Evolutionary conservation across 2,329 filamentous ascomycete species (phyloP).

Genomic region (Penicillium frequentans): DNA sequence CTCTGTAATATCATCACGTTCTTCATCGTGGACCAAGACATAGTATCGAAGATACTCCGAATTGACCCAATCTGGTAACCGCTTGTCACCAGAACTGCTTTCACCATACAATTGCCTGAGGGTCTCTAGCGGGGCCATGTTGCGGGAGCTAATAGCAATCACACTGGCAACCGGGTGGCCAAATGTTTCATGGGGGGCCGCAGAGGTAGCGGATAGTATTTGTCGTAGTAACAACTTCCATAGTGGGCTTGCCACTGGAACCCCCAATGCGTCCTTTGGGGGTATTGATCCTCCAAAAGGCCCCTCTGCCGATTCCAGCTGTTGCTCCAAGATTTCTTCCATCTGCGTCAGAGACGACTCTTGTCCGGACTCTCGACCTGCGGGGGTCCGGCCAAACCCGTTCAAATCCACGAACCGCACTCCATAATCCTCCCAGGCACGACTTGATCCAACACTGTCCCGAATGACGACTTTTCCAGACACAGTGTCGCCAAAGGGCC

Average conservation of each 20-base stretch:
- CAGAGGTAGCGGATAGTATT: conserved; percentile 73
- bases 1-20: conserved; percentile 86
- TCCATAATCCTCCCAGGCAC: conserved; percentile 84
- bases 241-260: conserved; percentile 66
- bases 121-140: conserved; percentile 79
- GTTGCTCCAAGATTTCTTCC: conserved; percentile 76
- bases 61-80: conserved; percentile 81
- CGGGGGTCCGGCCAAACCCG: conserved; percentile 39
- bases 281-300: conserved; percentile 32
- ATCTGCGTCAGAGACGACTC: conserved; percentile 56
- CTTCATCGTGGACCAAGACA: conserved; percentile 93
- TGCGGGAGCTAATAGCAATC: conserved; percentile 91
- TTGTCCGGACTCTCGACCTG: conserved; percentile 40
- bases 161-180: conserved; percentile 91
- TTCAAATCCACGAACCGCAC: conserved; percentile 76
- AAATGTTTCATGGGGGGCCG: conserved; percentile 88
- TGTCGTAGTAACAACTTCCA: conserved; percentile 83
- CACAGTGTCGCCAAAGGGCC: conserved; percentile 87
- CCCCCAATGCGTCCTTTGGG: conserved; percentile 30
- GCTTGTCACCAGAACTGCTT: conserved; percentile 73
- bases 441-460: conserved; percentile 83
- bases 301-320: conserved; percentile 73
- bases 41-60: conserved; percentile 94
- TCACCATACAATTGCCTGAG: conserved; percentile 79
- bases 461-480: conserved; percentile 85